Evolutionary conservation across 2,329 filamentous ascomycete genomes (phyloP), one percentile per base, ranked within the genome.

Genomic region (Monilinia aucupariae): DNA sequence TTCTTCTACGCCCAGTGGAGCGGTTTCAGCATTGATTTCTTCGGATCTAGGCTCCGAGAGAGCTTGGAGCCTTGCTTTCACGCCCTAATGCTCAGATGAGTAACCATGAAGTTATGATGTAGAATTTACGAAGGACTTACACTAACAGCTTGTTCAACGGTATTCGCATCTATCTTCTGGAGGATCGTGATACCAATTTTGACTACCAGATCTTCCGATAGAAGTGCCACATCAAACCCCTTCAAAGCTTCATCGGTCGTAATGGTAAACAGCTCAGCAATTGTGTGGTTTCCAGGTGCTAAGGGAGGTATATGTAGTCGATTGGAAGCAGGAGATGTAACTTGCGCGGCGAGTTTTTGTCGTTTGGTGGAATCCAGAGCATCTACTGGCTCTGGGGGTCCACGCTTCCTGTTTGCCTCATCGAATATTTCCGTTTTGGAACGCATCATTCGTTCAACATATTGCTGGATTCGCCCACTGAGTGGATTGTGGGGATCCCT

Each of bases 251-350:
- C 80, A 72, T 94, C 91, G 54, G 82, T 81, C 6, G 91, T 93
- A 53, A 99, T 80, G 0, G 92, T 96, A 73, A 92, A 99, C 4
- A 99, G 79, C 65, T 96, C 90, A 6, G 89, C 90, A 67, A 91
- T 83, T 66, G 85, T 93, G 68, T 91, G 85, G 41, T 88, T 87
- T 0, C 91, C 91, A 10, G 90, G 81, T 4, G 86, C 85, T 55
- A 96, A 77, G 2, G 90, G 86, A 22, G 89, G 86, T 32, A 92
- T 65, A 54, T 71, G 56, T 50, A 73, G 66, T 62, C 64, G 68
- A 56, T 22, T 34, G 1, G 67, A 68, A 30, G 62, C 56, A 25
- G 59, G n/a, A 52, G 64, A 13, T 59, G 37, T 62, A 49, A 81
- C 78, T 64, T 82, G 77, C 13, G 80, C 80, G 66, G 82, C 84